Conservation (phyloP, 1,284 basidiomycete genomes). For the Microbotryum intermedium region DNA sequence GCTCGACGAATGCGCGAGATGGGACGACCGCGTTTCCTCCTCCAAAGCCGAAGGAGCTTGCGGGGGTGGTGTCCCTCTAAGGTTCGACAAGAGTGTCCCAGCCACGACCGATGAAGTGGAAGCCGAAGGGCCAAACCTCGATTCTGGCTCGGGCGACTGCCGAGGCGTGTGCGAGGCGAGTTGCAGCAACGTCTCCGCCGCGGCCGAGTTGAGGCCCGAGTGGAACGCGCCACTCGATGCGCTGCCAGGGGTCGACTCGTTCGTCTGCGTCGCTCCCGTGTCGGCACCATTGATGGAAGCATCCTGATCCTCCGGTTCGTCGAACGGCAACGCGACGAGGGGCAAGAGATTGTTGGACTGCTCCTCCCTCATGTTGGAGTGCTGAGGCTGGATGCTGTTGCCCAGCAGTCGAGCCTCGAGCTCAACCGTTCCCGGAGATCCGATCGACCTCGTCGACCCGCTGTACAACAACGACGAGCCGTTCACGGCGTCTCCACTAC, state of each 20-base stretch:
- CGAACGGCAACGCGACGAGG: background rate
- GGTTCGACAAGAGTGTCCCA: too few species aligned
- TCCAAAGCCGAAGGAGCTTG: background rate
- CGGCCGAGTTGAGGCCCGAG: conserved; percentile 19
- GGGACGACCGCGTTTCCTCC: conserved; percentile 14
- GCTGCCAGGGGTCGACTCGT: background rate
- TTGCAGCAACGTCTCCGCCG: conserved; percentile 32
- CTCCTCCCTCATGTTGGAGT: background rate
- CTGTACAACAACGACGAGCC: background rate
- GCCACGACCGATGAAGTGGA: too few species aligned
- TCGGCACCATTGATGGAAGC: background rate
- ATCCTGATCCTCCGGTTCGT: background rate
- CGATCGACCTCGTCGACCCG: conserved; percentile 10
- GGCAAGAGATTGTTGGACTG: background rate
- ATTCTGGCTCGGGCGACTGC: conserved; percentile 27
- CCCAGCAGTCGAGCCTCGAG: background rate
- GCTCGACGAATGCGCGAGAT: conserved; percentile 8
- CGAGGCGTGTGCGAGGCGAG: conserved; percentile 28
- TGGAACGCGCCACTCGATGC: background rate
- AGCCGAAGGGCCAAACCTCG: background rate
- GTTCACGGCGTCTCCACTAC: background rate
- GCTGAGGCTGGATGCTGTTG: background rate
- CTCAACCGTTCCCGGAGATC: background rate
- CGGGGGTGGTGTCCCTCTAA: too few species aligned
- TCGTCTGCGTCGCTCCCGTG: background rate